Evolutionary conservation across 768 basidiomycete genomes (phyloP), one percentile per base, ranked within the genome.

Genomic region (Amanita rimosa): DNA sequence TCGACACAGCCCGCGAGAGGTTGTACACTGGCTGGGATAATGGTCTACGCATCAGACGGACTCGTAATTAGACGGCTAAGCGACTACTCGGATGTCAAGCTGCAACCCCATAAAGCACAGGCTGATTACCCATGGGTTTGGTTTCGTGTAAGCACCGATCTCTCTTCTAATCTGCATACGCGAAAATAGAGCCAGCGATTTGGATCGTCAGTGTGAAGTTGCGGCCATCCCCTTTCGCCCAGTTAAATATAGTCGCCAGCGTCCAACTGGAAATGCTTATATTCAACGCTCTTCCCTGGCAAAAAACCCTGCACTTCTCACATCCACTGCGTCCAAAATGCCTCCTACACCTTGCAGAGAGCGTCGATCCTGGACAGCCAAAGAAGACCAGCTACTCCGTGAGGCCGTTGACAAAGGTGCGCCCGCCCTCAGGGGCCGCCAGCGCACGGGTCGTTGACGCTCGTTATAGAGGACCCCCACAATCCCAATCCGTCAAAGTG

Each of bases 401-500:
- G 66, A 71, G 21, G 75, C 74, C 24, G 75, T 77, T 9, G 63
- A 68, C 52, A 67, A 64, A 63, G 75, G 75, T 76, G 39, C 36
- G 46, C 36, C 42, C 29, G 35, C 49, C 29, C 19, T 46, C 21
- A 21, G 27, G 43, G 33, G 21, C 40, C 27, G 34, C 17, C 44
- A 10, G 49, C 24, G 9, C 34, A 6, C 16, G 36, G 39, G 37
- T 43, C 49, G 48, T 44, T 55, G 36, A 52, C 45, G 51, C 21
- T 44, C 38, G n/a, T 49, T 54, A 27, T 58, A 79, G 78, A 78
- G 69, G 76, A 77, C 56, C 73, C 76, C 45, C 69, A 73, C 42
- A 72, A 74, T 55, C 61, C 72, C 22, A 76, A 74, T 52, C 78
- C 78, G 17, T 75, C 76, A 43, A 78, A 77, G 53, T 79, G 78